phyloP scores from a whole-genome alignment of 2,329 filamentous ascomycete genomes.

The Penicillium sp. region DNA sequence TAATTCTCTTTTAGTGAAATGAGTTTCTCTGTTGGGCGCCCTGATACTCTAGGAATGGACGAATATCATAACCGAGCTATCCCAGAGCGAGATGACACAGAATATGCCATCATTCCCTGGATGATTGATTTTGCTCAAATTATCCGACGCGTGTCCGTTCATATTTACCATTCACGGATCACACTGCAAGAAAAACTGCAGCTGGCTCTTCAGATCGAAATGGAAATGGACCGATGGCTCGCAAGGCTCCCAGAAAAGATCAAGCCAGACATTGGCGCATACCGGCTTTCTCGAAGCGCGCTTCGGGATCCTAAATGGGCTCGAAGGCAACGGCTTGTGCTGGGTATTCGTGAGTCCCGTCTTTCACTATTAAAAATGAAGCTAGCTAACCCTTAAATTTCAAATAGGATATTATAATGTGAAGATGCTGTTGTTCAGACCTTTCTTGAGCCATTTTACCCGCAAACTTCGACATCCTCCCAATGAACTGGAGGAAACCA shows the following conservation, averaged over 20 bases:
- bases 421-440: conserved; percentile 41
- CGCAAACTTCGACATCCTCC: conserved; percentile 28
- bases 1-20: conserved; percentile 37
- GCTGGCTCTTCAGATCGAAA: conserved; percentile 36
- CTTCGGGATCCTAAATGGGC: conserved; percentile 40
- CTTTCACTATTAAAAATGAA: not conserved
- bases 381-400: not conserved
- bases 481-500: conserved; percentile 29
- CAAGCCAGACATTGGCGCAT: conserved; percentile 28
- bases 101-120: conserved; percentile 41
- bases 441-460: conserved; percentile 34
- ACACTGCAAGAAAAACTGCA: conserved; percentile 37
- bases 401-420: conserved; percentile 40
- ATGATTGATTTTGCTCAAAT: conserved; percentile 44
- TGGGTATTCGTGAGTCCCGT: conserved; percentile 37
- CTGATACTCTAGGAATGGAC: conserved; percentile 50
- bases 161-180: conserved; percentile 39
- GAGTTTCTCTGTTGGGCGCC: conserved; percentile 50
- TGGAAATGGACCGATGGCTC: conserved; percentile 38
- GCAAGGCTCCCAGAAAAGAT: conserved; percentile 31
- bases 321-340: conserved; percentile 38
- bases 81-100: conserved; percentile 35
- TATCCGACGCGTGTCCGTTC: conserved; percentile 40
- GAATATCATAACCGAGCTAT: conserved; percentile 48
- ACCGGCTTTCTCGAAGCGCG: conserved; percentile 22